Conservation (phyloP, 2,329 filamentous ascomycete species). For the Scolecobasidium constrictum region DNA sequence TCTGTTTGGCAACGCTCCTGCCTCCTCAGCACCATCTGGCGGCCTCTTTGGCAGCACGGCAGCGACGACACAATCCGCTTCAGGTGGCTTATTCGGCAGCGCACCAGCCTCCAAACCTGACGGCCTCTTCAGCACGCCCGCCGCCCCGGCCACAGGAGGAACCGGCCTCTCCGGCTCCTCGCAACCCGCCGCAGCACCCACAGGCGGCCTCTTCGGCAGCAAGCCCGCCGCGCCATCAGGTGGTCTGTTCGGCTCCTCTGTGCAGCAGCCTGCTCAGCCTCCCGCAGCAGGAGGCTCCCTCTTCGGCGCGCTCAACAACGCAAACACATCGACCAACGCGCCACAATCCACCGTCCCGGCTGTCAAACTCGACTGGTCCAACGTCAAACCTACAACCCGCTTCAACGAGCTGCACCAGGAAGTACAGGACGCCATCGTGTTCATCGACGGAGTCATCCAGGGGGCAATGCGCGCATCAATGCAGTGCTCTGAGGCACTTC, state of each 20-base stretch:
- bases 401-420: conserved; percentile 83
- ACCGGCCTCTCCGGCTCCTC: conserved; percentile 1
- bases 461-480: conserved; percentile 66
- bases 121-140: conserved; percentile 2
- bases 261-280: conserved; percentile 4
- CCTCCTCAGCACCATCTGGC: neutral
- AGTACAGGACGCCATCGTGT: conserved; percentile 66
- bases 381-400: conserved; percentile 75
- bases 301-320: conserved; percentile 15
- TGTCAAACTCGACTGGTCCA: conserved; percentile 67
- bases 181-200: neutral
- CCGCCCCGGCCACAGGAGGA: neutral
- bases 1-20: conserved; percentile 8
- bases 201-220: neutral
- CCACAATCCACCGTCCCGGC: conserved; percentile 42
- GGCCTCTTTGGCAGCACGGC: conserved; percentile 22
- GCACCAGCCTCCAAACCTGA: neutral
- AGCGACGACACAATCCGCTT: conserved; percentile 16
- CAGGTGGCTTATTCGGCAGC: conserved; percentile 7
- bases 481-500: conserved; percentile 58
- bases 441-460: conserved; percentile 70
- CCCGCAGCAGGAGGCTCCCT: neutral
- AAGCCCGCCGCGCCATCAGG: conserved; percentile 1
- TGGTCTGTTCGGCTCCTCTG: conserved; percentile 11
- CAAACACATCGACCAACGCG: conserved; percentile 14